These are phyloP conservation scores for Trichoderma parareesei DNA, from an alignment of 495 filamentous ascomycete species.

Conservation along the genomic window DNA sequence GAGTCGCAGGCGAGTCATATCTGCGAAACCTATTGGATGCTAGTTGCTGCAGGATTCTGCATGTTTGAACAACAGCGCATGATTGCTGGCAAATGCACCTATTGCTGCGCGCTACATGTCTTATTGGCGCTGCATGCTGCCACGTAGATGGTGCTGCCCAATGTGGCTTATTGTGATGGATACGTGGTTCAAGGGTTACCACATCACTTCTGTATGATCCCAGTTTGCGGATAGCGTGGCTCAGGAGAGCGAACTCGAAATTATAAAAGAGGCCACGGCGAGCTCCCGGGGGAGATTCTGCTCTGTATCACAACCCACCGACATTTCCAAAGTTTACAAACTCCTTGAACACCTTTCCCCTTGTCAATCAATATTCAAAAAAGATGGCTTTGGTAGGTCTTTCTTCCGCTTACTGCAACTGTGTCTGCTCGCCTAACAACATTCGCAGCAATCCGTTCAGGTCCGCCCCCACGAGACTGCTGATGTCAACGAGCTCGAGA, in stretches of 20 bases:
- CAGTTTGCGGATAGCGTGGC: not conserved
- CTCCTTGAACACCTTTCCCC: not conserved
- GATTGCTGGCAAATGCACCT: constrained; percentile 2
- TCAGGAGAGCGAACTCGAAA: not conserved
- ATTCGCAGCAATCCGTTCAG: not conserved
- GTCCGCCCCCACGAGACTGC: not conserved
- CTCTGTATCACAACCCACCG: not conserved
- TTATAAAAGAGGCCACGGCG: not conserved
- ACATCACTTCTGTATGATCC: not conserved
- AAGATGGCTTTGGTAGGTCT: not conserved
- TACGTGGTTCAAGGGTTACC: not conserved
- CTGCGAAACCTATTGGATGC: not conserved
- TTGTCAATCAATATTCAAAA: not conserved
- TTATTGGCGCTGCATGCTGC: constrained; percentile 1
- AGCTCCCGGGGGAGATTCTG: not conserved
- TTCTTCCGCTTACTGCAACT: not conserved
- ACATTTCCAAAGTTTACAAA: not conserved
- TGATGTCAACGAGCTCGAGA: not conserved
- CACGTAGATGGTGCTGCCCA: not conserved
- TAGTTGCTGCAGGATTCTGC: not conserved
- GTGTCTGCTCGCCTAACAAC: not conserved
- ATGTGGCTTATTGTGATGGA: constrained; percentile 1
- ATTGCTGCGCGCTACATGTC: constrained; percentile 4
- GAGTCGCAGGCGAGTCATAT: not conserved
- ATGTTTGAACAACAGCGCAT: constrained; percentile 5